Evolutionary conservation across 352 stramenopile species (phyloP), one percentile per base, ranked within the genome.

Genomic region (Pythium dissotocum): DNA sequence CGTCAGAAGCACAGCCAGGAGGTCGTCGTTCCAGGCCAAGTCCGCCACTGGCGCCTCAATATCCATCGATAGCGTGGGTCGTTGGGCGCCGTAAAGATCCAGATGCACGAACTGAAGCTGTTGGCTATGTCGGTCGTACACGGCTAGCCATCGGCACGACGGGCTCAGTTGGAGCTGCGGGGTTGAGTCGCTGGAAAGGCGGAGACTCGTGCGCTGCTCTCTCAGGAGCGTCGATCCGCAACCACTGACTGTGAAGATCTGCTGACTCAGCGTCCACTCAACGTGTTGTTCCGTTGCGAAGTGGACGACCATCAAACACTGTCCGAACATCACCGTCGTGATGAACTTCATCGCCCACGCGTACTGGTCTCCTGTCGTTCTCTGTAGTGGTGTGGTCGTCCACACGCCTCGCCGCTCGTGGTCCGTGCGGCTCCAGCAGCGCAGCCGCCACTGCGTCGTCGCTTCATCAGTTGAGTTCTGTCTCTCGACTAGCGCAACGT

Each of bases 251-350:
- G 59, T 49, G 33, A 79, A 63, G 1, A 68, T 8, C 57, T 58
- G 59, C 14, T 46, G 62, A 3, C 61, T 8, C 36, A 72, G 56
- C 8, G 14, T 54, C 46, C 21, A 53, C 7, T 7, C 26, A 8
- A 2, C 8, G 6, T 32, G 10, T 24, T 33, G 35, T 36, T 14
- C 44, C 14, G 21, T 24, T 24, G 40, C 21, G 12, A 70, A 14
- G 14, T 32, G 30, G n/a, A 77, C 63, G 16, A 77, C 28, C 28
- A 58, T 55, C 32, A 78, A 58, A 51, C 71, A 77, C 12, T 5
- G 40, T 13, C 74, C 74, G 33, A 80, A 59, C 30, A 78, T 24
- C n/a, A 58, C 21, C 1, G 71, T 75, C 13, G 8, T 21, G 7
- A 63, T 21, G 59, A 75, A 78, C 48, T 58, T 38, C 12, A 64